phyloP scores from a whole-genome alignment of 148 eudicot genomes.

The Mesembryanthemum crystallinum region DNA sequence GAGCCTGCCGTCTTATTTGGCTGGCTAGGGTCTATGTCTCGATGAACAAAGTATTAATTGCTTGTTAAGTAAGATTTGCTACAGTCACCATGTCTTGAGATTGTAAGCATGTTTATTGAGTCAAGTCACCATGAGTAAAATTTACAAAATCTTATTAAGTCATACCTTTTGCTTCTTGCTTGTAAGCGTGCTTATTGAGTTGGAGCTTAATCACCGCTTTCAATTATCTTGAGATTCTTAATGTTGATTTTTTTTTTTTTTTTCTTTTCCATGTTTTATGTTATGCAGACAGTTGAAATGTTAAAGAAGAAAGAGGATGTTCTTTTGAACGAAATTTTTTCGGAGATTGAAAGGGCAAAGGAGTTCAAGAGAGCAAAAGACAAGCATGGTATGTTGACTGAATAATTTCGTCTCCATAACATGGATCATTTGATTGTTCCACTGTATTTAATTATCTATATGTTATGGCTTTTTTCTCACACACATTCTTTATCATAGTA shows the following conservation, averaged over 20 bases:
- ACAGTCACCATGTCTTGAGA: neutral
- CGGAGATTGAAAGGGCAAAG: slow-evolving; percentile 72
- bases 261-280: neutral
- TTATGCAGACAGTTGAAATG: slow-evolving; percentile 70
- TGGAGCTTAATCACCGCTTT: no score
- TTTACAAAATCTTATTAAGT: no score
- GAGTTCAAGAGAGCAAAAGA: slow-evolving; percentile 67
- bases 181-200: neutral
- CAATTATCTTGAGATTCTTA: neutral
- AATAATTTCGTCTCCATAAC: no score
- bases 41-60: neutral
- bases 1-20: no score
- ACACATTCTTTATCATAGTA: no score
- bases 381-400: slow-evolving; percentile 75
- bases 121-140: no score
- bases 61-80: neutral
- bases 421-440: no score
- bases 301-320: slow-evolving; percentile 80
- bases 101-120: neutral
- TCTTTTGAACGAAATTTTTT: slow-evolving; percentile 60
- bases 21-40: neutral
- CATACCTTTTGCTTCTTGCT: neutral
- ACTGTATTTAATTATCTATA: neutral
- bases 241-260: neutral
- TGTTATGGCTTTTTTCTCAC: no score